phyloP scores from a whole-genome alignment of 148 eudicot genomes.

The Vaccinium myrtillus region DNA sequence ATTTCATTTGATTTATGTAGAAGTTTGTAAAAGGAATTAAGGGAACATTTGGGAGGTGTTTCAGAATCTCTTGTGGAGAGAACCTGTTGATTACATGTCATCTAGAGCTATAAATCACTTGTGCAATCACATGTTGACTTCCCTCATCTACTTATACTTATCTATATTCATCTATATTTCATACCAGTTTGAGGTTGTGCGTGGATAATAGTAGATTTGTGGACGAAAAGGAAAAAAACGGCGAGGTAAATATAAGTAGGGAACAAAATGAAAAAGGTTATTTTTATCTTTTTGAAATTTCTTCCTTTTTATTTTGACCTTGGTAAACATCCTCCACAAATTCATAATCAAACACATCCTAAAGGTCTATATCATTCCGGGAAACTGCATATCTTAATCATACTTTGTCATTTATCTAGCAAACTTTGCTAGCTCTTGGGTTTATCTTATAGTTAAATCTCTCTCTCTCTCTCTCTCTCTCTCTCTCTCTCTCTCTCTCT shows the following conservation, averaged over 20 bases:
- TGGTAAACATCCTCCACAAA: neutral
- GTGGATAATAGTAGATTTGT: neutral
- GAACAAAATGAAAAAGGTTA: neutral
- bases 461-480: slow-evolving; percentile 11
- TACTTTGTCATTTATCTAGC: neutral
- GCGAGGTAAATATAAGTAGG: neutral
- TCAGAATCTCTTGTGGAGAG: neutral
- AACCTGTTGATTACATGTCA: neutral
- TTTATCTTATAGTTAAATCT: neutral
- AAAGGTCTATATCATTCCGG: neutral
- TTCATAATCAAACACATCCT: neutral
- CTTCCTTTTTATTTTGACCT: neutral
- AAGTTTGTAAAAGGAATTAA: neutral
- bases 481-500: slow-evolving; percentile 7
- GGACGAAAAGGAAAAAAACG: neutral
- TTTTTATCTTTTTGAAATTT: neutral
- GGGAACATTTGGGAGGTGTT: neutral
- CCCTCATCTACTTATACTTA: neutral
- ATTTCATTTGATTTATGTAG: neutral
- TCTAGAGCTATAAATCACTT: neutral
- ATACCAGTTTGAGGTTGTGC: neutral
- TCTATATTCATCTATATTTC: neutral
- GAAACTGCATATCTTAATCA: neutral
- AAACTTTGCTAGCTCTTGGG: neutral
- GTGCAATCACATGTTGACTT: neutral